These are phyloP conservation scores for Talaromyces adpressus DNA, from an alignment of 495 filamentous ascomycete genomes.

Conservation along the genomic window DNA sequence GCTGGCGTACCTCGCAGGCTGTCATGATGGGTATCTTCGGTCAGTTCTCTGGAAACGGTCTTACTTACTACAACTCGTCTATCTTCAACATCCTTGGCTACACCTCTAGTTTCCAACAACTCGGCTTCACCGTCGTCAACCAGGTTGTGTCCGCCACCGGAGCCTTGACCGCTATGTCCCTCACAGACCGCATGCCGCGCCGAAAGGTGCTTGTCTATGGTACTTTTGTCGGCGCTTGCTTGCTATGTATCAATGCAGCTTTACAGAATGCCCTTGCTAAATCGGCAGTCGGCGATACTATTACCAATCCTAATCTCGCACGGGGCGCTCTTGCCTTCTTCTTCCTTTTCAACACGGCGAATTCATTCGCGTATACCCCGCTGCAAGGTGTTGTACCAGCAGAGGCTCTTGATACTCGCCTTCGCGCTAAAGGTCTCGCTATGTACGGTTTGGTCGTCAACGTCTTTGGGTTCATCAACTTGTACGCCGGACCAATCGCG, in stretches of 20 bases:
- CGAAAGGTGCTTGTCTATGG: constrained; percentile 52
- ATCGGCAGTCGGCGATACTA: constrained; percentile 18
- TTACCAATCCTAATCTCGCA: constrained; percentile 37
- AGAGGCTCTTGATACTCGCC: constrained; percentile 55
- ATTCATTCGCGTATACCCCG: constrained; percentile 62
- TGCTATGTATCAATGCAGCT: constrained; percentile 36
- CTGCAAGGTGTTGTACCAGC: constrained; percentile 65
- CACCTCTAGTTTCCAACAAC: constrained; percentile 42
- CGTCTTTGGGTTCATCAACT: constrained; percentile 55
- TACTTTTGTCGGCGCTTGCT: constrained; percentile 42
- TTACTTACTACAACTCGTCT: constrained; percentile 40
- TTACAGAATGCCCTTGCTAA: constrained; percentile 39
- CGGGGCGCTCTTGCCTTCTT: constrained; percentile 56
- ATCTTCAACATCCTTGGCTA: constrained; percentile 36
- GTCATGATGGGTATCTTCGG: constrained; percentile 57
- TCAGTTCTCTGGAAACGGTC: constrained; percentile 41
- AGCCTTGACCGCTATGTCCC: constrained; percentile 57
- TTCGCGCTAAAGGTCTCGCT: constrained; percentile 61
- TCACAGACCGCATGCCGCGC: constrained; percentile 61
- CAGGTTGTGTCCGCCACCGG: constrained; percentile 59
- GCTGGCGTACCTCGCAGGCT: constrained; percentile 58
- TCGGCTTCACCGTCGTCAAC: constrained; percentile 59
- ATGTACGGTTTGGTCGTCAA: constrained; percentile 50
- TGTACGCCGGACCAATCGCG: constrained; percentile 49
- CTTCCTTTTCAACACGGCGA: constrained; percentile 62